Percentiles rank a stretch among this genome's conserved stretches.
phyloP scores from a whole-genome alignment of 192 early-diverging fungal species.

The Podila clonocystis region DNA sequence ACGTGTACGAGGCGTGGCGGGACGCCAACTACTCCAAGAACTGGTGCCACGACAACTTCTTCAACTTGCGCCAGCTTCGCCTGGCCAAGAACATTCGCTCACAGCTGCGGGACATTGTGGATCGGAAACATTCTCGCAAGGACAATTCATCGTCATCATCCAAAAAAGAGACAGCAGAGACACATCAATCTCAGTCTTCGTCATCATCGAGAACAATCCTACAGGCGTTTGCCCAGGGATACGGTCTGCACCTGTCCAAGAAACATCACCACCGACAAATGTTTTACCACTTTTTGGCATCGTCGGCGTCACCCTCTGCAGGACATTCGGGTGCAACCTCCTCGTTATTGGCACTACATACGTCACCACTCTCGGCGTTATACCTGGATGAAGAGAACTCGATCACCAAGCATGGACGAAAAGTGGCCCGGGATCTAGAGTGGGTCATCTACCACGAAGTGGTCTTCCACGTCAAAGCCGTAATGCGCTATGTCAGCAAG shows the following conservation, averaged over 20 bases:
- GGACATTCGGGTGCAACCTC: constrained; percentile 70
- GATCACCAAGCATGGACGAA: constrained; percentile 45
- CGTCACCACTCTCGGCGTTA: constrained; percentile 91
- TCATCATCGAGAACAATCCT: constrained; percentile 68
- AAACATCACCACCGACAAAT: constrained; percentile 75
- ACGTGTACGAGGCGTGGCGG: constrained; percentile 86
- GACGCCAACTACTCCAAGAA: constrained; percentile 64
- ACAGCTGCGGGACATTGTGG: constrained; percentile 90
- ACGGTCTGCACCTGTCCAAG: constrained; percentile 94
- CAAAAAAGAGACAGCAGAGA: constrained; percentile 1
- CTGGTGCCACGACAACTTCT: constrained; percentile 95
- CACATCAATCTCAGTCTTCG: constrained; percentile 10
- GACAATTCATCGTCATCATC: background rate
- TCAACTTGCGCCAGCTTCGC: constrained; percentile 85
- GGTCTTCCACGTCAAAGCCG: constrained; percentile 93
- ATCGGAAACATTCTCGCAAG: constrained; percentile 66
- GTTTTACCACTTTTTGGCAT: constrained; percentile 64
- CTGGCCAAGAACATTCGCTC: constrained; percentile 86
- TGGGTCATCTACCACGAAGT: constrained; percentile 96
- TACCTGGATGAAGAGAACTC: constrained; percentile 75
- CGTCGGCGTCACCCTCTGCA: constrained; percentile 46
- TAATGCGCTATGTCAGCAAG: constrained; percentile 95
- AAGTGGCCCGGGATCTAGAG: constrained; percentile 70
- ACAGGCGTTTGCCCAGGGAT: constrained; percentile 88
- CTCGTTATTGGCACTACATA: constrained; percentile 90